A percentile compares a stretch with the other conserved stretches of the same genome.
phyloP scores from a whole-genome alignment of 305 asterid genomes.

The Fraxinus nigra region DNA sequence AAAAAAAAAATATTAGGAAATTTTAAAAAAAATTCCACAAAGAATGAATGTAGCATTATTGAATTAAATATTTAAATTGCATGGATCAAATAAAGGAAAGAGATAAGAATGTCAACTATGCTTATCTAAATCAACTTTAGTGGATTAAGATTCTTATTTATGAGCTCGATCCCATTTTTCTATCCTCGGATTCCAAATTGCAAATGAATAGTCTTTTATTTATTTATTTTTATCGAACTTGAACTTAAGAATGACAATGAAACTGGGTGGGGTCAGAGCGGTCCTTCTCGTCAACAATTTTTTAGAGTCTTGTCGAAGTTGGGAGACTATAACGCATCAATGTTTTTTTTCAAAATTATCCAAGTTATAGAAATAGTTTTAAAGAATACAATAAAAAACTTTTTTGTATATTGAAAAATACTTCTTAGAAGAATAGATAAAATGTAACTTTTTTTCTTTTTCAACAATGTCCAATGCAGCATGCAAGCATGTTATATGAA shows the following conservation, averaged over 20 bases:
- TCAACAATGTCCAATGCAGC: not conserved
- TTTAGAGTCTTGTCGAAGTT: not conserved
- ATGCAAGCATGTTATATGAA: too few relatives aligned
- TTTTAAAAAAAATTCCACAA: not conserved
- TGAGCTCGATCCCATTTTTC: not conserved
- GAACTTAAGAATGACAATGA: not conserved
- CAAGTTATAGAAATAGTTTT: not conserved
- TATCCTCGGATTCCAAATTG: not conserved
- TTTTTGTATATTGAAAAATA: too few relatives aligned
- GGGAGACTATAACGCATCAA: not conserved
- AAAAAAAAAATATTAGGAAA: not conserved
- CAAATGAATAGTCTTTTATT: not conserved
- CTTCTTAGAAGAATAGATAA: not conserved
- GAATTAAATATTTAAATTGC: not conserved
- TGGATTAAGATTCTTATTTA: not conserved
- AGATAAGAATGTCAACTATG: not conserved
- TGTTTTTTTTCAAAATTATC: not conserved
- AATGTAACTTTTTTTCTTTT: not conserved
- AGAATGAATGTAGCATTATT: not conserved
- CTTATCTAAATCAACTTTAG: not conserved
- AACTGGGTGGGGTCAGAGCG: not conserved
- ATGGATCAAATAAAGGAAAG: not conserved
- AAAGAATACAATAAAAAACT: not conserved
- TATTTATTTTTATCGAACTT: not conserved
- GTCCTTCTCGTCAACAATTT: not conserved